Evolutionary conservation across 164 flowering plant genomes (phyloP), one percentile per base, ranked within the genome.

Genomic region (grape (Vitis vinifera)): DNA sequence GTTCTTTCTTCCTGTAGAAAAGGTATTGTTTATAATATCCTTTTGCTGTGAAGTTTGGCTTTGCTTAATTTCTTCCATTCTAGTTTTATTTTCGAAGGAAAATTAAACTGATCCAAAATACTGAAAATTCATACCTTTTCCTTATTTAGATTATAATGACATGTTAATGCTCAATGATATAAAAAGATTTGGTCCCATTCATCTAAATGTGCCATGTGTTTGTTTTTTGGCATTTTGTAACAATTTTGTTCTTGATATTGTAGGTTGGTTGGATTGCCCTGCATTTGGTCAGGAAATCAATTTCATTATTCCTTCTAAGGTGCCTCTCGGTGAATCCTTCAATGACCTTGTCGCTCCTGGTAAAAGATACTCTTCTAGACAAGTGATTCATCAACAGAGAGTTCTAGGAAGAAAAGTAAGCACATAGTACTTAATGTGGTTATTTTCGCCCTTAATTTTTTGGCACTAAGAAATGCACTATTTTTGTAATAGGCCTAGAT

Each of bases 191-290:
- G 44, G 44, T 37, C 44, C 44, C 1, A 0, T 44, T 64, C 61
- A 30, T 29, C 61, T 17, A 31, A 52, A 31, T 14, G 31, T 30
- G 9, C 68, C 23, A 30, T 30, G 29, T 37, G 30, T 2, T 6
- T 60, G n/a, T 60, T 15, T 10, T 50, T 49, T 44, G 31, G 10
- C 29, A 44, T 44, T 55, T 15, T 2, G 53, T 4, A 52, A 55
- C 31, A 29, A 49, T n/a, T 51, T 55, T 55, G 4, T 53, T 52
- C 8, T 59, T 60, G 9, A 23, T 65, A 27, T 81, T 74, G 71
- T 79, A 94, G 98, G 97, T 73, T 94, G 98, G 98, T 74, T 91
- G 78, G 97, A 89, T 70, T 94, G 98, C 73, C 98, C 97, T 66
- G 27, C 87, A 53, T 58, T 9, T 82, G 98, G 98, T 62, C 84